Conservation (phyloP, 2,329 filamentous ascomycete species). For the Cladophialophora carrionii region DNA sequence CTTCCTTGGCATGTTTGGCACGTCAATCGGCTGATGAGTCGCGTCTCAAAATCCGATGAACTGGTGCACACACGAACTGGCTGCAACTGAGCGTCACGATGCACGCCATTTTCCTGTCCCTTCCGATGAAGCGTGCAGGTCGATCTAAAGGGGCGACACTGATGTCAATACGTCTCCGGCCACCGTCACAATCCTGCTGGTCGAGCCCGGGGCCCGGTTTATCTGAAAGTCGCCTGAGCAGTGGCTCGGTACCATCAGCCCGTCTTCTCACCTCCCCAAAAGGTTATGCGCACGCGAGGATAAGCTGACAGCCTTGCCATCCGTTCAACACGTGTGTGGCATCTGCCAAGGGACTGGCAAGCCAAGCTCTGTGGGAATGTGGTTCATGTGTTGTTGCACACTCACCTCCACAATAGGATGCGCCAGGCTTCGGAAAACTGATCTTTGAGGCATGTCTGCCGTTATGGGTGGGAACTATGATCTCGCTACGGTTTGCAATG, state of each 20-base stretch:
- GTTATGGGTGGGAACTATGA: background rate
- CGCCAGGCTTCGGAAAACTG: background rate
- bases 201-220: background rate
- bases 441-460: background rate
- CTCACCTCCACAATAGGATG: background rate
- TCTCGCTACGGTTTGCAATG: background rate
- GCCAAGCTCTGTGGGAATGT: background rate
- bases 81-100: background rate
- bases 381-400: background rate
- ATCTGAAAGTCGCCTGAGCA: background rate
- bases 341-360: constrained; percentile 6
- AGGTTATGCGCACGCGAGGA: constrained; percentile 10
- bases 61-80: too few species aligned
- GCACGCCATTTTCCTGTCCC: background rate
- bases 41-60: background rate
- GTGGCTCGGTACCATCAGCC: background rate
- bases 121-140: background rate
- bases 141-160: background rate
- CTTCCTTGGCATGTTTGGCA: constrained; percentile 7
- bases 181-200: background rate
- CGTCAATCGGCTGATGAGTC: background rate
- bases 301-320: background rate
- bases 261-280: constrained; percentile 3
- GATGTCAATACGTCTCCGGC: background rate
- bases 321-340: background rate